Evolutionary conservation across 768 basidiomycete genomes (phyloP).

Genomic region (Collybiopsis confluens): DNA sequence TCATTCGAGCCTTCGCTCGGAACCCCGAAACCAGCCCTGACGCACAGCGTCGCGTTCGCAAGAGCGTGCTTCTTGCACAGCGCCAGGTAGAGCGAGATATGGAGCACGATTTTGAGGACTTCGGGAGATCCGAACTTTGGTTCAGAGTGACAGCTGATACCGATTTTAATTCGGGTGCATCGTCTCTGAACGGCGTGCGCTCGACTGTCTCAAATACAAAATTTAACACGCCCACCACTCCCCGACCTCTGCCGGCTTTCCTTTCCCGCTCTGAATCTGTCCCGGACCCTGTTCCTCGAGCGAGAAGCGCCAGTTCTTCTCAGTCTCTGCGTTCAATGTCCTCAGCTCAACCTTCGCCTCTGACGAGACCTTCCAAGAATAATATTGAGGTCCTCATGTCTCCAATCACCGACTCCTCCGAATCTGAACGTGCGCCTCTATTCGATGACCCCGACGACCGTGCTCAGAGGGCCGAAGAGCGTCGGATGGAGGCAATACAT

Average conservation of each 20-base stretch:
- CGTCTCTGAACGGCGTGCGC: conserved; percentile 9
- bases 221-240: conserved; percentile 8
- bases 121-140: conserved; percentile 87
- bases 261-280: conserved; percentile 32
- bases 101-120: conserved; percentile 89
- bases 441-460: conserved; percentile 80
- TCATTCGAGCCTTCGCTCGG: conserved; percentile 64
- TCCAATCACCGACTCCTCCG: conserved; percentile 47
- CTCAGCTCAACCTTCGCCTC: conserved; percentile 11
- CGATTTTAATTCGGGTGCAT: conserved; percentile 31
- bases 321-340: conserved; percentile 25
- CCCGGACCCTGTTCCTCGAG: conserved; percentile 34
- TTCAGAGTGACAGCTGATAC: conserved; percentile 81
- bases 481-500: conserved; percentile 93
- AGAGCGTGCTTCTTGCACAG: conserved; percentile 81
- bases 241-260: conserved; percentile 15
- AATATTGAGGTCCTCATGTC: conserved; percentile 86
- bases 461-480: conserved; percentile 65
- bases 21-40: conserved; percentile 37
- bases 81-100: conserved; percentile 82
- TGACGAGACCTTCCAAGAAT: conserved; percentile 30
- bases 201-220: conserved; percentile 11
- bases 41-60: conserved; percentile 56
- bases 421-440: conserved; percentile 63
- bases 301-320: conserved; percentile 35